phyloP scores from a whole-genome alignment of 2,329 filamentous ascomycete genomes.

The Teratosphaeria destructans region DNA sequence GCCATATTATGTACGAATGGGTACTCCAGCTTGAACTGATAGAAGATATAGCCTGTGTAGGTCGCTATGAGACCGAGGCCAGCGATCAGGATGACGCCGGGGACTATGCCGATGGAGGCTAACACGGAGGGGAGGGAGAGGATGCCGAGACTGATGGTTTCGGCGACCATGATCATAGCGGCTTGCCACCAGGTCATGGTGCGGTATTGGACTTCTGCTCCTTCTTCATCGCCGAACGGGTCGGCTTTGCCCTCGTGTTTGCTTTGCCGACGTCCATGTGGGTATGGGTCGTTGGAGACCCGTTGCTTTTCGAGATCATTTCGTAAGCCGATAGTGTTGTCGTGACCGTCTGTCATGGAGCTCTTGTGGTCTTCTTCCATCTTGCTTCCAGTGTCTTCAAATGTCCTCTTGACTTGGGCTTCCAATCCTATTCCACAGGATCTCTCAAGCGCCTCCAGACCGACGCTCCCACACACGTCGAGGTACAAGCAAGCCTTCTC shows the following conservation, averaged over 20 bases:
- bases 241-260: conserved; percentile 2
- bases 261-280: background rate
- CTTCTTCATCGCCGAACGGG: conserved; percentile 4
- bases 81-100: conserved; percentile 42
- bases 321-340: background rate
- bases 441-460: background rate
- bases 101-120: conserved; percentile 43
- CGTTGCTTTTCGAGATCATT: conserved; percentile 3
- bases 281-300: background rate
- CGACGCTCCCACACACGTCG: background rate
- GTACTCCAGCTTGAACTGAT: conserved; percentile 46
- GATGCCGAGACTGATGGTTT: conserved; percentile 43
- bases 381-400: background rate
- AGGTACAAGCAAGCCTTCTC: background rate
- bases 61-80: conserved; percentile 46
- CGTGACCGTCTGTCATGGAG: background rate
- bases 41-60: conserved; percentile 51
- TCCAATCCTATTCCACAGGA: background rate
- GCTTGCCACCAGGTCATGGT: conserved; percentile 44
- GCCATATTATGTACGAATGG: conserved; percentile 50
- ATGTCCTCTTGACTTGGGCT: background rate
- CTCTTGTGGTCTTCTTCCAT: background rate
- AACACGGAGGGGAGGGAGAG: conserved; percentile 43
- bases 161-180: conserved; percentile 45
- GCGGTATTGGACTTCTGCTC: conserved; percentile 39